These are phyloP conservation scores for Micromonas commoda DNA, from an alignment of 139 green algal genomes.

Conservation along the genomic window DNA sequence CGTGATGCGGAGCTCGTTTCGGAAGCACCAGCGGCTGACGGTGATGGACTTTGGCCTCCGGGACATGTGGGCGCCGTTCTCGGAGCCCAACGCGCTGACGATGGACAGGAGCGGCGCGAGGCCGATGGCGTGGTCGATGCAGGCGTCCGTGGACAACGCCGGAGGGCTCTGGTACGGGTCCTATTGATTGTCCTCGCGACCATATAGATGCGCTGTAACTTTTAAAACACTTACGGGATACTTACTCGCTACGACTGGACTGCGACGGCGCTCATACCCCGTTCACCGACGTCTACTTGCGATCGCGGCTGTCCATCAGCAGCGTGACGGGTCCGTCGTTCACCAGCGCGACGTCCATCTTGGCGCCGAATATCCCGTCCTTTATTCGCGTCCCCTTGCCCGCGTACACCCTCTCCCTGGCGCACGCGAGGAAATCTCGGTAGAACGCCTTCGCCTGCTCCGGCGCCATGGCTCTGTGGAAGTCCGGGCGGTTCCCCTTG, in stretches of 20 bases:
- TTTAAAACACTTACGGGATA: background rate
- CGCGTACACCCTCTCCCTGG: background rate
- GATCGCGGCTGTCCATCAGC: background rate
- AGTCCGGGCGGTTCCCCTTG: conserved; percentile 10
- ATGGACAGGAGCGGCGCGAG: background rate
- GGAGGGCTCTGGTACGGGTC: no score
- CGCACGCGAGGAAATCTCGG: background rate
- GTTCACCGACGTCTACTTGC: background rate
- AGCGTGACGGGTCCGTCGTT: conserved; percentile 26
- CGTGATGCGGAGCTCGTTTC: background rate
- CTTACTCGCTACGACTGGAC: background rate
- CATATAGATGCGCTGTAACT: no score
- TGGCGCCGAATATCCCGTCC: conserved; percentile 6
- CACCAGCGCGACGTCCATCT: conserved; percentile 16
- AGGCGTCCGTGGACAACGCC: background rate
- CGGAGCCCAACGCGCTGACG: background rate
- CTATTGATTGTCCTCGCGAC: no score
- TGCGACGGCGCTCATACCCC: background rate
- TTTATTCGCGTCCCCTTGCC: background rate
- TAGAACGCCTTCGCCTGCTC: background rate
- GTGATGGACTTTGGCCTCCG: conserved; percentile 1
- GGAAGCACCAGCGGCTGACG: background rate
- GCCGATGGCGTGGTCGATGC: background rate
- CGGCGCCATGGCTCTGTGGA: background rate
- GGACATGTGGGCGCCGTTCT: conserved; percentile 16